Base-by-base conservation (phyloP, 176 grass and related monocot genomes). In the Metroxylon sagu region DNA sequence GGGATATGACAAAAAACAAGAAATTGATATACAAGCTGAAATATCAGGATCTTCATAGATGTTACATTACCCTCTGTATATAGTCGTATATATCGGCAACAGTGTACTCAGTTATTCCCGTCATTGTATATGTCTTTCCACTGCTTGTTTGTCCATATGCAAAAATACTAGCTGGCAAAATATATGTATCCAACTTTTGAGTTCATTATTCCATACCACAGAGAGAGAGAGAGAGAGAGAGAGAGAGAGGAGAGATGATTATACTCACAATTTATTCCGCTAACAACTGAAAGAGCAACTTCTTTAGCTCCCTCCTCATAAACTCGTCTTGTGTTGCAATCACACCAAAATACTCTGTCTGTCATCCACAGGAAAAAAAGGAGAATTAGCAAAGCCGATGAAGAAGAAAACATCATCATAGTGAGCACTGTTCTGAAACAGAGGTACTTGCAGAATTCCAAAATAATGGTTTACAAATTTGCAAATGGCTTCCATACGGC, bases 71-170 rank as follows among this genome's bases (percentile, higher is more conserved):
- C 87, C 73, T 88, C 59, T 50, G 72, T 74, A 92, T 97, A 59
- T 97, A 97, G 65, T 88, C 93, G 29, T 97, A 97, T 72, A 97
- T 92, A 71, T 97, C 93, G 53, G 79, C 67, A 52, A 87, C 84
- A 67, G 93, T 83, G 65, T 80, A 80, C 71, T 92, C 84, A 14
- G 84, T 92, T 71, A 97, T 97, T 56, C 93, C 93, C 31, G 73
- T 88, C 93, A 97, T 97, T 30, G 93, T 97, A 67, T 97, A 92
- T 57, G 93, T 97, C 64, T 97, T 97, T 39, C 93, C 93, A 74
- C 93, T 92, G 69, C 93, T 88, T 82, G 93, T 97, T 91, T 97
- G 93, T 50, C 93, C 93, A 83, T 97, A 97, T 66, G 93, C 93
- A 74, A 97, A 97, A 77, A 97, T 83, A 76, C 81, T 92, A 43